These are phyloP conservation scores for Anthracocystis setariae DNA, from an alignment of 1,284 basidiomycete genomes.

Conservation along the genomic window DNA sequence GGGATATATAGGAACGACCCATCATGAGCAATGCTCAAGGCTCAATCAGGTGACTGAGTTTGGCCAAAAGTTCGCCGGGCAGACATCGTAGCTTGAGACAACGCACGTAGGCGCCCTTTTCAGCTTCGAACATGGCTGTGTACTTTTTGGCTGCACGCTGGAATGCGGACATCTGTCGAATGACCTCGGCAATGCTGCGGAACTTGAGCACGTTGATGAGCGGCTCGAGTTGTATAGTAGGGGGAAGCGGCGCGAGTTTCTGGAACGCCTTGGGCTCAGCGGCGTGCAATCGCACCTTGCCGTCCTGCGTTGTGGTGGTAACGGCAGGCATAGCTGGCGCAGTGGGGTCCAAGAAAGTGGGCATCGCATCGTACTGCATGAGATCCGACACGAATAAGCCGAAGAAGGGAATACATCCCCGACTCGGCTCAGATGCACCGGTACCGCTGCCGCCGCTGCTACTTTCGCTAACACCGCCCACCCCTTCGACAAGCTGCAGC, in stretches of 20 bases:
- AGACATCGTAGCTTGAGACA: conserved; percentile 61
- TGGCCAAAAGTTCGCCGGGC: conserved; percentile 51
- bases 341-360: conserved; percentile 58
- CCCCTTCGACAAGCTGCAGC: conserved; percentile 44
- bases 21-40: conserved; percentile 7
- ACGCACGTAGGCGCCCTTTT: conserved; percentile 57
- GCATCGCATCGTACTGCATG: conserved; percentile 54
- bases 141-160: conserved; percentile 52
- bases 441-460: conserved; percentile 2
- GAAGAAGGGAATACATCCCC: conserved; percentile 59
- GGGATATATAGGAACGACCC: background rate
- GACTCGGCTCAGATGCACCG: conserved; percentile 1
- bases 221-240: conserved; percentile 39
- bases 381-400: conserved; percentile 64
- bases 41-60: conserved; percentile 37
- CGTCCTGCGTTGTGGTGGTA: conserved; percentile 11
- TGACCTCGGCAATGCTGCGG: conserved; percentile 48
- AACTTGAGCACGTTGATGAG: conserved; percentile 62
- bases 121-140: conserved; percentile 49
- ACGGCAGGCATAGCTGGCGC: conserved; percentile 32
- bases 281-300: conserved; percentile 21
- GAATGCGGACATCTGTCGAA: conserved; percentile 59
- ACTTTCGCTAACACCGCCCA: conserved; percentile 12
- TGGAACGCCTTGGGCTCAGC: conserved; percentile 43
- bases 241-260: conserved; percentile 50